Percentiles rank a stretch among this genome's conserved stretches.
Evolutionary conservation across 306 rosid species (phyloP).

Genomic region (Carpinus viminea): DNA sequence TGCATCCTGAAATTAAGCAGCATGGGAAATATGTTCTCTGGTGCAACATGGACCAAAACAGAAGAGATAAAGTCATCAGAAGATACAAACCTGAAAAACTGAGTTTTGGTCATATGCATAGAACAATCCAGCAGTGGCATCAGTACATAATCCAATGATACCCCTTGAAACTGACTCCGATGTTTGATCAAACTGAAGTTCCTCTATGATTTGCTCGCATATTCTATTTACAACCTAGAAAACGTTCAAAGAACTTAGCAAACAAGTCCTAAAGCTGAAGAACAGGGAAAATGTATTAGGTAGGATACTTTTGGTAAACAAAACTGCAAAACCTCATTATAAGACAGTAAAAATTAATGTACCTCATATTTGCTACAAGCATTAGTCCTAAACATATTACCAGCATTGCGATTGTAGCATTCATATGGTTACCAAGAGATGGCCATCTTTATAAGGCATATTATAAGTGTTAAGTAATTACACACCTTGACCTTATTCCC

Average conservation of each 20-base stretch:
- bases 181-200: conserved; percentile 90
- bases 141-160: conserved; percentile 92
- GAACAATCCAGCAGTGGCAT: conserved; percentile 95
- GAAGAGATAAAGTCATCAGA: conserved; percentile 26
- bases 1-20: conserved; percentile 37
- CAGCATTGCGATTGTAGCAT: conserved; percentile 2
- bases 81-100: conserved; percentile 79
- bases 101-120: conserved; percentile 95
- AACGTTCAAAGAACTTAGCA: conserved; percentile 30
- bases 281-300: conserved; percentile 14
- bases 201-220: conserved; percentile 88
- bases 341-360: not conserved
- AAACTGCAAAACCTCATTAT: not conserved
- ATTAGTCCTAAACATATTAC: conserved; percentile 3
- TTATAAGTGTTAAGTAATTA: conserved; percentile 9
- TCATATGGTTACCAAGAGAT: not conserved
- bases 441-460: not conserved
- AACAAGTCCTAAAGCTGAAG: conserved; percentile 18
- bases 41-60: conserved; percentile 20
- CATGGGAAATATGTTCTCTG: conserved; percentile 6
- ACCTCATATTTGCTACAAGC: not conserved
- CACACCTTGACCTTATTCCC: conserved; percentile 93
- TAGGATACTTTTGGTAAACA: conserved; percentile 15
- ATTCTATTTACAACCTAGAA: conserved; percentile 94
- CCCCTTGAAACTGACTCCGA: conserved; percentile 85